These are phyloP conservation scores for Anthracocystis walkeri DNA, from an alignment of 1,284 basidiomycete genomes.

Conservation along the genomic window DNA sequence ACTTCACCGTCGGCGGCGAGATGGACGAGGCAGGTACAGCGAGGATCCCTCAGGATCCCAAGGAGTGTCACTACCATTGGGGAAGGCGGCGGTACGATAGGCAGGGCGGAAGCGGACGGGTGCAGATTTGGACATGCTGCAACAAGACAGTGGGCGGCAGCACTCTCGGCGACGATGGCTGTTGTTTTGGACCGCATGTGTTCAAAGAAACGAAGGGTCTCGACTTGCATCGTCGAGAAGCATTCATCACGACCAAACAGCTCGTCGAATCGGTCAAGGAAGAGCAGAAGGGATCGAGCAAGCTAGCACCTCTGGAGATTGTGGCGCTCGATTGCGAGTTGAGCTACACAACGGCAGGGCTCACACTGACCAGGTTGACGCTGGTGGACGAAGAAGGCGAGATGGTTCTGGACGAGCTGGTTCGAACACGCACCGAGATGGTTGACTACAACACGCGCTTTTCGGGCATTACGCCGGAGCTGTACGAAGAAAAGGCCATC, in stretches of 20 bases:
- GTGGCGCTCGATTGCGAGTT: conserved; percentile 67
- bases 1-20: conserved; percentile 55
- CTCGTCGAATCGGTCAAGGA: conserved; percentile 25
- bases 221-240: conserved; percentile 58
- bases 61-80: conserved; percentile 63
- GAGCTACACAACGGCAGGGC: conserved; percentile 64
- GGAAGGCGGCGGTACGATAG: conserved; percentile 54
- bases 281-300: background rate
- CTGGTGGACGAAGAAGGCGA: conserved; percentile 62
- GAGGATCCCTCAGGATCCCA: conserved; percentile 32
- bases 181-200: conserved; percentile 63
- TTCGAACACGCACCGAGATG: conserved; percentile 50
- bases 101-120: conserved; percentile 31
- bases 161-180: conserved; percentile 54
- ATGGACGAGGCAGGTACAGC: conserved; percentile 35
- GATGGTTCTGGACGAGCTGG: conserved; percentile 59
- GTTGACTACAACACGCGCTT: conserved; percentile 67
- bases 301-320: conserved; percentile 43
- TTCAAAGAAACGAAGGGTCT: conserved; percentile 61
- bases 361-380: conserved; percentile 62
- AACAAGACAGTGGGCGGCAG: conserved; percentile 50
- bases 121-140: conserved; percentile 64
- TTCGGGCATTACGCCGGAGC: conserved; percentile 60
- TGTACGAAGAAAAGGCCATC: conserved; percentile 50
- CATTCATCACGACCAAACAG: conserved; percentile 50